Conservation (phyloP, 768 basidiomycete genomes). For the Hypsizygus marmoreus region DNA sequence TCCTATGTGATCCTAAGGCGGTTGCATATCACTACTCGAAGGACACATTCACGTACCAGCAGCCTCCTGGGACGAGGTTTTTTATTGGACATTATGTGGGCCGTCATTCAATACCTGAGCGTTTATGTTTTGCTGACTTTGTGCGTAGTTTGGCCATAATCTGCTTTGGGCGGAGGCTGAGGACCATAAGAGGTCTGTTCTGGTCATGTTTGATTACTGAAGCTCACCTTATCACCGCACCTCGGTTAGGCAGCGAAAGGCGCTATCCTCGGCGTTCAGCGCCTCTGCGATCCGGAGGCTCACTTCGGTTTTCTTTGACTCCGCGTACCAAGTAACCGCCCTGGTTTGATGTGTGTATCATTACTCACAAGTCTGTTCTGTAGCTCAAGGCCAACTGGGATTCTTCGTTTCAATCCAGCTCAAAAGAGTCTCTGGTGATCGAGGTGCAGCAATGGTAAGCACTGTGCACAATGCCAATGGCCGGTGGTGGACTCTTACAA, state of each 20-base stretch:
- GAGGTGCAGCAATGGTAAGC: slow-evolving; percentile 45
- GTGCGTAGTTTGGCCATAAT: slow-evolving; percentile 31
- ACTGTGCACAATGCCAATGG: not conserved
- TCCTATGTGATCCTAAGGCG: slow-evolving; percentile 29
- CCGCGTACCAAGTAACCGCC: slow-evolving; percentile 24
- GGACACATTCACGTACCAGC: slow-evolving; percentile 28
- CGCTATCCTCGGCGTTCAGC: slow-evolving; percentile 42
- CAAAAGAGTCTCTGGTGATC: slow-evolving; percentile 27
- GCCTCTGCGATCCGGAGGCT: slow-evolving; percentile 37
- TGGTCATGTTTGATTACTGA: too few relatives aligned
- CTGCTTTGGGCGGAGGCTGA: slow-evolving; percentile 45
- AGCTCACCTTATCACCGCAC: too few relatives aligned
- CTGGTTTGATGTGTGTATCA: not conserved
- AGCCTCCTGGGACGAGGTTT: slow-evolving; percentile 22
- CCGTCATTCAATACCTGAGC: not conserved
- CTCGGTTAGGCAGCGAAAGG: slow-evolving; percentile 37
- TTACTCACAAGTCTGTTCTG: not conserved
- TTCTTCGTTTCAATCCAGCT: slow-evolving; percentile 18
- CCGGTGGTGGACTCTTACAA: too few relatives aligned
- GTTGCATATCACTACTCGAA: slow-evolving; percentile 23
- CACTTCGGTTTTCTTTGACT: slow-evolving; percentile 41
- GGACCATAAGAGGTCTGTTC: slow-evolving; percentile 41
- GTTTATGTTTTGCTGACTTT: not conserved
- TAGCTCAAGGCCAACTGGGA: slow-evolving; percentile 31
- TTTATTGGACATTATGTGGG: slow-evolving; percentile 26